Percentiles rank a stretch among this genome's conserved stretches.
Evolutionary conservation across 805 yeast species (phyloP).

Genomic region (Yarrowia sp.): DNA sequence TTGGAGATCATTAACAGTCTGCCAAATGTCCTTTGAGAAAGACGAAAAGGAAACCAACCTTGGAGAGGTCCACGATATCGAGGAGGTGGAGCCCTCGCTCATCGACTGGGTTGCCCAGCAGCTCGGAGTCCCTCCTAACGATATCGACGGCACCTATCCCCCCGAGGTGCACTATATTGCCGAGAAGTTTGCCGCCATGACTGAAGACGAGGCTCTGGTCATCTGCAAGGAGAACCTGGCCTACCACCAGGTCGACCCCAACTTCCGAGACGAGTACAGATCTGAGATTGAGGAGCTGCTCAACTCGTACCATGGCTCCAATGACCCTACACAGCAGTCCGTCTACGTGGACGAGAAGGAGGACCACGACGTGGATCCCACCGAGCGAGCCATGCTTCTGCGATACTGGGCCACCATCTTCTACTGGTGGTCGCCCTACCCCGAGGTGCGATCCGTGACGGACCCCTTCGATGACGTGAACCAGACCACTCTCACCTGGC

Average conservation of each 20-base stretch:
- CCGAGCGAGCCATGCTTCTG: slow-evolving; percentile 14
- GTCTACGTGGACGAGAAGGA: slow-evolving; percentile 37
- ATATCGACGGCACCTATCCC: slow-evolving; percentile 27
- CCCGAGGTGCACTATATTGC: slow-evolving; percentile 51
- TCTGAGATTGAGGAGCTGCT: slow-evolving; percentile 41
- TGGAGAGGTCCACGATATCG: slow-evolving; percentile 29
- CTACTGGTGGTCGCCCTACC: slow-evolving; percentile 58
- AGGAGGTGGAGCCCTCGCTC: slow-evolving; percentile 19
- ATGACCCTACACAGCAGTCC: slow-evolving; percentile 28
- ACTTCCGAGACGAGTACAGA: slow-evolving; percentile 52
- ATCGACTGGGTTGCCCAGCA: slow-evolving; percentile 30
- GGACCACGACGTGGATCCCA: slow-evolving; percentile 6
- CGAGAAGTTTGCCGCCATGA: slow-evolving; percentile 52
- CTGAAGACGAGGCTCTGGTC: slow-evolving; percentile 52
- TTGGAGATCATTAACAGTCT: not conserved
- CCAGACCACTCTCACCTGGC: slow-evolving; percentile 57
- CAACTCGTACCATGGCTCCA: slow-evolving; percentile 25
- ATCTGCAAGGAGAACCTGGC: slow-evolving; percentile 53
- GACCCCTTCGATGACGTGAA: slow-evolving; percentile 58
- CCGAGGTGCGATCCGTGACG: slow-evolving; percentile 69
- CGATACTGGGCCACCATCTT: slow-evolving; percentile 29
- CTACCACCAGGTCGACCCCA: slow-evolving; percentile 58
- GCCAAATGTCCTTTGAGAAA: slow-evolving; percentile 28
- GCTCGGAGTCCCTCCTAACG: slow-evolving; percentile 22
- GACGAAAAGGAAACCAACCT: slow-evolving; percentile 31